These are phyloP conservation scores for Calonectria multiphialidica DNA, from an alignment of 2,329 filamentous ascomycete genomes.

Conservation along the genomic window DNA sequence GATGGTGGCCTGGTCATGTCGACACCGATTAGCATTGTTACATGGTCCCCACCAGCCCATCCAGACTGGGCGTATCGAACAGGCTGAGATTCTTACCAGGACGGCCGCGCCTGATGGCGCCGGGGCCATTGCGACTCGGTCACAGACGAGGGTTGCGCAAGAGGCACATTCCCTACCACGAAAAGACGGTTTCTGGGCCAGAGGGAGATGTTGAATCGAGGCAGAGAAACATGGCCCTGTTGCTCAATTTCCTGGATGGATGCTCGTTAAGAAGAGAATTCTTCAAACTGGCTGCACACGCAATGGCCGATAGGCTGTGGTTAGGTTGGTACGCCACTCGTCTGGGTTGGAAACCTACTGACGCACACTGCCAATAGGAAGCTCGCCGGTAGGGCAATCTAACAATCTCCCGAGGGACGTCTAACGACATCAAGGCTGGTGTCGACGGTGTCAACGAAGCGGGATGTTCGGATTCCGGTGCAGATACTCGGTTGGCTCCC, in stretches of 20 bases:
- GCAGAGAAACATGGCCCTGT: neutral
- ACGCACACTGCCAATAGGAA: neutral
- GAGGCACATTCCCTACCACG: neutral
- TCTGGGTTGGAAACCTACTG: neutral
- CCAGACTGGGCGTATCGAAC: neutral
- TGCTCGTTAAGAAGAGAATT: neutral
- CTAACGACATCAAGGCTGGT: constrained; percentile 1
- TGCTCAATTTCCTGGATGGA: neutral
- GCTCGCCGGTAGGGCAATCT: neutral
- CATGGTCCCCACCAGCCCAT: neutral
- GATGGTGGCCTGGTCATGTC: neutral
- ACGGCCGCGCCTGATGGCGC: neutral
- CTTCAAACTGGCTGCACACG: neutral
- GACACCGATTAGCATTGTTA: neutral
- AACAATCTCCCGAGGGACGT: neutral
- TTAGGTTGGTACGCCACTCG: neutral
- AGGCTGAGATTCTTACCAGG: neutral
- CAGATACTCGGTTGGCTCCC: neutral
- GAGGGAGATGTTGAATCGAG: neutral
- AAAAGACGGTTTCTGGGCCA: neutral
- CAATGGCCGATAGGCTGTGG: neutral
- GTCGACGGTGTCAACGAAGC: no score
- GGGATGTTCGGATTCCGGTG: neutral
- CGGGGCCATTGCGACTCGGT: neutral
- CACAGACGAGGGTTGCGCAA: neutral